phyloP scores from a whole-genome alignment of 2,329 filamentous ascomycete species.

The Neopestalotiopsis sp. region DNA sequence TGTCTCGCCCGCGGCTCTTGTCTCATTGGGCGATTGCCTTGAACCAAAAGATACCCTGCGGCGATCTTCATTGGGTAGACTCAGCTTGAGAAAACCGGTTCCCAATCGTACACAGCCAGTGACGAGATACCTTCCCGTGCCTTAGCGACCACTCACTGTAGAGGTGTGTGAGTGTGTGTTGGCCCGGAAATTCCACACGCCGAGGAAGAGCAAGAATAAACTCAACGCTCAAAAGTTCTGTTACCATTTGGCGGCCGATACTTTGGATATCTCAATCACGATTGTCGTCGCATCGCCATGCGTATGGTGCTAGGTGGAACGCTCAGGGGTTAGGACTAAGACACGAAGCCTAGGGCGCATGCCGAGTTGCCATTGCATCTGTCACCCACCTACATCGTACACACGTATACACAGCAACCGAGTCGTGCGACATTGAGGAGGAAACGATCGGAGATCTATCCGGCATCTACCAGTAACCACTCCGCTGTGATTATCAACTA shows the following conservation, averaged over 20 bases:
- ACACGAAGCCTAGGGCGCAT: background rate
- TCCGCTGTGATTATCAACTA: background rate
- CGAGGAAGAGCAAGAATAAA: background rate
- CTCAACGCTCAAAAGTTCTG: background rate
- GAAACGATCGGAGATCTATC: background rate
- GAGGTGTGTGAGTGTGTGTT: background rate
- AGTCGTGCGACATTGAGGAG: background rate
- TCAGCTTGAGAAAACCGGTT: constrained; percentile 12
- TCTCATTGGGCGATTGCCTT: constrained; percentile 5
- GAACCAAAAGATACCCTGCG: constrained; percentile 4
- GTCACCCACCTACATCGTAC: background rate
- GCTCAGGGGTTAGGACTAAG: background rate
- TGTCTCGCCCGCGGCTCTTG: background rate
- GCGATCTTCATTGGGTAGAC: constrained; percentile 11
- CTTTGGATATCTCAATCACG: background rate
- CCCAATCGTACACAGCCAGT: constrained; percentile 2
- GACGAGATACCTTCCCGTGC: constrained; percentile 9
- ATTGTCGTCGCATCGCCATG: background rate
- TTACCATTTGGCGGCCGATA: background rate
- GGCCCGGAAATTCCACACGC: background rate
- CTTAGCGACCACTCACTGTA: background rate
- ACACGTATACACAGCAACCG: background rate
- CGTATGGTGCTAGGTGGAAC: background rate
- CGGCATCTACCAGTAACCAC: background rate
- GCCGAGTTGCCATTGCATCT: background rate